Conservation (phyloP, 176 grass and related monocot species). For the Musa beccarii region DNA sequence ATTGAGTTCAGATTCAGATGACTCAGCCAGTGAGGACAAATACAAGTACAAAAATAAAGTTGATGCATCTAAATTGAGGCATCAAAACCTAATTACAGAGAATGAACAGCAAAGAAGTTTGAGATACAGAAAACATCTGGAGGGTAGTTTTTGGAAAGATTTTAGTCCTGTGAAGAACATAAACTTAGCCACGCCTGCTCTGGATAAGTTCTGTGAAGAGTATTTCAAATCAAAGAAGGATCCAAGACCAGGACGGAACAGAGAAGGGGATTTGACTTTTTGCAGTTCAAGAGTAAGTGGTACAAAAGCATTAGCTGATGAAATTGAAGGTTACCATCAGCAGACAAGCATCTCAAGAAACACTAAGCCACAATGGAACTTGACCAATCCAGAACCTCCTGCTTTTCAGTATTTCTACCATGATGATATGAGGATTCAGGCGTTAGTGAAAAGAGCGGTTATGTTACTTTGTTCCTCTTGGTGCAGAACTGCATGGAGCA, state of each 20-base stretch:
- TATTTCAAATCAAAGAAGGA: conserved; percentile 56
- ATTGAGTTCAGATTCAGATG: conserved; percentile 68
- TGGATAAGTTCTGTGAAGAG: conserved; percentile 78
- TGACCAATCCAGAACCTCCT: conserved; percentile 38
- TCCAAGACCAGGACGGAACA: conserved; percentile 21
- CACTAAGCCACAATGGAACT: conserved; percentile 17
- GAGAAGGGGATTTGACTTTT: conserved; percentile 20
- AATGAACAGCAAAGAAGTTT: conserved; percentile 22
- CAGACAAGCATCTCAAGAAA: conserved; percentile 25
- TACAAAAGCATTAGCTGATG: conserved; percentile 23
- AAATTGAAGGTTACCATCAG: conserved; percentile 31
- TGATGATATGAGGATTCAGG: conserved; percentile 47
- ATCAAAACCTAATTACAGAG: conserved; percentile 8
- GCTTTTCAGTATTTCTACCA: conserved; percentile 60
- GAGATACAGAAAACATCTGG: conserved; percentile 15
- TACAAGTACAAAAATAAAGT: conserved; percentile 23
- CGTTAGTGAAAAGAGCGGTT: conserved; percentile 47
- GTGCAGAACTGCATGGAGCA: conserved; percentile 27
- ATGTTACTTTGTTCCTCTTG: conserved; percentile 45
- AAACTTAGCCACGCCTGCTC: conserved; percentile 59
- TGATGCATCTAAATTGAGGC: conserved; percentile 25
- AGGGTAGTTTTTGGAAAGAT: conserved; percentile 17
- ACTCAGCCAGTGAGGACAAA: conserved; percentile 30
- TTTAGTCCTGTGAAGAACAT: conserved; percentile 8
- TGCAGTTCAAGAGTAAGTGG: conserved; percentile 27